phyloP scores from a whole-genome alignment of 2,329 filamentous ascomycete genomes.

The Ophiognomonia clavigignenti-juglandacearum region DNA sequence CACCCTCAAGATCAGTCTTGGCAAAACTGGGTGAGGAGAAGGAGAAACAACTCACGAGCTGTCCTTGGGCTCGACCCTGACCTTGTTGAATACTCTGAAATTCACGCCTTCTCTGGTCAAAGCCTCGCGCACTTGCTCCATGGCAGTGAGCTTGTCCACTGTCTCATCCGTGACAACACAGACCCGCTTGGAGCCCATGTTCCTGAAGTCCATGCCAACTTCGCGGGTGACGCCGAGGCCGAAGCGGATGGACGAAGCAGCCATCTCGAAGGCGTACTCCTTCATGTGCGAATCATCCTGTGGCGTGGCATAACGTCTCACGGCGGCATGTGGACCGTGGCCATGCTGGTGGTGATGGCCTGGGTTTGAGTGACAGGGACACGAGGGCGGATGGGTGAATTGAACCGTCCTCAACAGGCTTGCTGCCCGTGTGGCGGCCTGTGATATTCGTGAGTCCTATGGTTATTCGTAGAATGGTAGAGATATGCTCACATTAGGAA shows the following conservation, averaged over 20 bases:
- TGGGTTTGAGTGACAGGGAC: constrained; percentile 90
- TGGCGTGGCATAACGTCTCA: constrained; percentile 66
- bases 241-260: constrained; percentile 89
- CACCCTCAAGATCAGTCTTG: background rate
- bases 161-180: constrained; percentile 87
- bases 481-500: constrained; percentile 32
- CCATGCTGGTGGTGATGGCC: constrained; percentile 63
- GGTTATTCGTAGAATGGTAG: no score
- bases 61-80: constrained; percentile 89
- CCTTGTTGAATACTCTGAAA: constrained; percentile 76
- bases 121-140: constrained; percentile 82
- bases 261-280: constrained; percentile 99
- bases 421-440: constrained; percentile 61
- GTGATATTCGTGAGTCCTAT: background rate
- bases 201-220: constrained; percentile 96
- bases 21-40: constrained; percentile 1
- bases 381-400: constrained; percentile 79
- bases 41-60: constrained; percentile 59
- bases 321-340: constrained; percentile 24
- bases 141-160: constrained; percentile 77
- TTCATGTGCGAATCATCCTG: constrained; percentile 68
- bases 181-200: constrained; percentile 81
- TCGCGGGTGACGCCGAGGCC: constrained; percentile 91
- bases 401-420: constrained; percentile 84
- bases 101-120: constrained; percentile 72